A percentile compares a stretch with the other conserved stretches of the same genome.
Conservation (phyloP, 2,329 filamentous ascomycete genomes). For the Thelonectria discophora region DNA sequence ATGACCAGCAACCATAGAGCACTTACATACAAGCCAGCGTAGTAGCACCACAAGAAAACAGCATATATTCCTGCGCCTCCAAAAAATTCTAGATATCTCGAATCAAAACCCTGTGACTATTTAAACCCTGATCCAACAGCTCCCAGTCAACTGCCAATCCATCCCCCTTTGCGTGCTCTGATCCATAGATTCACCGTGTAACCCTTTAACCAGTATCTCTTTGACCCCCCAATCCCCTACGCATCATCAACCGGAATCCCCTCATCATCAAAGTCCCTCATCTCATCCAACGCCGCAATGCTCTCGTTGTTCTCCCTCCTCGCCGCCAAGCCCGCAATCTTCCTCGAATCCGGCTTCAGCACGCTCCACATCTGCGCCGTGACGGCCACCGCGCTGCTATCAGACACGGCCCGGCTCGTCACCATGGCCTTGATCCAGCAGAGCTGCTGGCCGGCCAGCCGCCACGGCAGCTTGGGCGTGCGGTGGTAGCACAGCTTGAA, state of each 20-base stretch:
- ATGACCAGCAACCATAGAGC: too few relatives aligned
- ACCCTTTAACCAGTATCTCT: neutral
- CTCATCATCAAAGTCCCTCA: constrained; percentile 42
- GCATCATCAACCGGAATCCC: constrained; percentile 44
- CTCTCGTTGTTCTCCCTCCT: constrained; percentile 38
- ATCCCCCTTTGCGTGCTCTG: neutral
- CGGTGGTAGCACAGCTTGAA: constrained; percentile 52
- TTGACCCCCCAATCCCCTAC: too few relatives aligned
- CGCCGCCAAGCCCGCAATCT: constrained; percentile 36
- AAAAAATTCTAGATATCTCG: neutral
- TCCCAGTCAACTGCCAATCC: neutral
- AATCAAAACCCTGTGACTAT: neutral
- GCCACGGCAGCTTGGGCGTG: constrained; percentile 53
- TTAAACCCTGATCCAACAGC: neutral
- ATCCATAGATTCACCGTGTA: neutral
- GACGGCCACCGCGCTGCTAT: constrained; percentile 44
- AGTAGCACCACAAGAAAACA: neutral
- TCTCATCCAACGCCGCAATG: constrained; percentile 39
- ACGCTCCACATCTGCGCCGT: constrained; percentile 48
- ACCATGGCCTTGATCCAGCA: constrained; percentile 55
- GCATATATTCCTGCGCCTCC: neutral
- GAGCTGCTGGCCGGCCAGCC: constrained; percentile 59
- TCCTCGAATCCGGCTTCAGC: constrained; percentile 48
- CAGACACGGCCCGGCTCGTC: constrained; percentile 26
- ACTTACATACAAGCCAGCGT: too few relatives aligned